These are phyloP conservation scores for Cryptosporidium sp. DNA, from an alignment of 169 alveolate species.

Conservation along the genomic window DNA sequence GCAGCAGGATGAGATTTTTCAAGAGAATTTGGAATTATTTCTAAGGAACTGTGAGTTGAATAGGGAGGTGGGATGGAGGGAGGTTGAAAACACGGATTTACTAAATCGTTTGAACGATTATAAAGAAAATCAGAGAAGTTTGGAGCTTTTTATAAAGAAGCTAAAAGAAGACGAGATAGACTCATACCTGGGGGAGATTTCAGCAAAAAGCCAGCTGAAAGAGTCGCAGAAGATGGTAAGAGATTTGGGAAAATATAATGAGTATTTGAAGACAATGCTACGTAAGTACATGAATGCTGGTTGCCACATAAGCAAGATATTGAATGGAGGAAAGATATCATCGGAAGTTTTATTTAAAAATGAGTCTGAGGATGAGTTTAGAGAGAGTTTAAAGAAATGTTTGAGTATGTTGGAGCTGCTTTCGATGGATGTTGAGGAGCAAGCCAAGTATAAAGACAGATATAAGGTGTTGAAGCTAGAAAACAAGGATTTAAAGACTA, in stretches of 20 bases:
- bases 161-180: slow-evolving; percentile 59
- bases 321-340: slow-evolving; percentile 22
- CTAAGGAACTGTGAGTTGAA: slow-evolving; percentile 26
- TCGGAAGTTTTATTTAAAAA: background rate
- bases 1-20: slow-evolving; percentile 35
- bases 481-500: slow-evolving; percentile 4
- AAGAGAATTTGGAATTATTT: slow-evolving; percentile 44
- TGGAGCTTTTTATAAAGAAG: slow-evolving; percentile 34
- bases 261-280: slow-evolving; percentile 22
- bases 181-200: slow-evolving; percentile 6
- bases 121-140: slow-evolving; percentile 37
- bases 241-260: slow-evolving; percentile 11
- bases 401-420: slow-evolving; percentile 6
- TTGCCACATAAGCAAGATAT: background rate
- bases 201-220: background rate
- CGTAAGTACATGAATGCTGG: slow-evolving; percentile 25
- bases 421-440: slow-evolving; percentile 16
- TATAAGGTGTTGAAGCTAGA: slow-evolving; percentile 21
- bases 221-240: background rate
- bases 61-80: slow-evolving; percentile 14
- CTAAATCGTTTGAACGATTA: background rate
- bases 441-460: slow-evolving; percentile 6
- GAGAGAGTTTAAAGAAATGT: background rate
- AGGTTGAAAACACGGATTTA: slow-evolving; percentile 41
- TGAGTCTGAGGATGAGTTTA: slow-evolving; percentile 26